Base-by-base conservation (phyloP, 805 yeast species). In the Wickerhamiella slavikovae region DNA sequence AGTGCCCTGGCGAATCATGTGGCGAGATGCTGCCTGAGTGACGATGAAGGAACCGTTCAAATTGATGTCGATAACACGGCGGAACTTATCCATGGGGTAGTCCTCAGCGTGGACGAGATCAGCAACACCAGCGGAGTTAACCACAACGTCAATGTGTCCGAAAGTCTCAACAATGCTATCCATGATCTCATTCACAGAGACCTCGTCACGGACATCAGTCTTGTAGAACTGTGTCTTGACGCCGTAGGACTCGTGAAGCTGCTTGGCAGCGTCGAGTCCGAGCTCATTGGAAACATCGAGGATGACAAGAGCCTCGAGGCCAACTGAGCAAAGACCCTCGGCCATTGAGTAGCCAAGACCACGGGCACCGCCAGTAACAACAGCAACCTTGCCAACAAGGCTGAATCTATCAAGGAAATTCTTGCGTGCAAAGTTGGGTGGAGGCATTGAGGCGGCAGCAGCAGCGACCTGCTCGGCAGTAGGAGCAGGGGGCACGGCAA, bases 21-120 rank as follows among this genome's bases (percentile, higher is more conserved):
- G 72, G 44, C 66, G 60, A 34, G 74, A 75, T 32, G 71, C 70
- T 15, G 72, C 62, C 54, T 71, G 77, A 22, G 71, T 58, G 34
- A 69, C 73, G 43, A 68, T 55, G 50, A 71, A 70, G 5, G 76
- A 64, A 27, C 78, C 78, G 48, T 66, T 66, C 21, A 68, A 64
- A 49, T 71, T 70, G 45, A 69, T 71, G 46, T 67, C 70, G 55
- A 71, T 55, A 26, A 71, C 64, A 21, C 68, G 61, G 38, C 71
- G 67, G 44, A 72, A 73, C 51, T 68, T 69, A 35, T 58, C 56
- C 15, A 71, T 61, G 6, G 76, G 71, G 52, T 69, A 69, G 40
- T 68, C 71, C 48, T 69, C 74, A 31, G 77, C 78, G 33, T 70
- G 71, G 48, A 64, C 69, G 45, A 68, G 62, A 45, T 71, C 76